Base-by-base conservation (phyloP, 179 eudicot species). In the Vitellaria paradoxa region DNA sequence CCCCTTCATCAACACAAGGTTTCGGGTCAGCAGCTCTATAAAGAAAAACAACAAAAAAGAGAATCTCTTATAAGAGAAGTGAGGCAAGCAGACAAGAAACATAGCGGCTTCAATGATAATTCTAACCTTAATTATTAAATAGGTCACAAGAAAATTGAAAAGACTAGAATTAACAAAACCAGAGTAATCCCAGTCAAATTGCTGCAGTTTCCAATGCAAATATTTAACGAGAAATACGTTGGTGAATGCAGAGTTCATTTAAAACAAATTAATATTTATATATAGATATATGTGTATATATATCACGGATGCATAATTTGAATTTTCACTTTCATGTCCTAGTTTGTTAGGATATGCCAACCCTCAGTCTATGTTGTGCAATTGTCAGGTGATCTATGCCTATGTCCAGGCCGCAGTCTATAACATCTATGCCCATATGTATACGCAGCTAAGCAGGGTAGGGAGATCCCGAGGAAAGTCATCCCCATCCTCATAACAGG, bases 141-240 rank as follows among this genome's bases (percentile, higher is more conserved):
- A 65, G 52, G 18, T 45, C 59, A 73, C 26, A 50, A n/a, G 59
- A 14, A 49, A 75, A 23, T 47, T 15, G 77, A n/a, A 49, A 73
- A 60, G 3, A 50, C 7, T 24, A 24, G 20, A 42, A 8, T 65
- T 40, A 30, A n/a, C 37, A 76, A 24, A 3, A 46, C 15, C 17
- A 62, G 9, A 47, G 9, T 24, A 62, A 46, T 64, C 70, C 70
- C 20, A 75, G 20, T 76, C 46, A 9, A 63, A 24, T n/a, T 20
- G 59, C 60, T 17, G 37, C 61, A 76, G 63, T 30, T 6, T 11
- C 20, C 18, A 11, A 53, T n/a, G 65, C 6, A 75, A 17, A 42
- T 21, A 47, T 21, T 47, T 49, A 53, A 15, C 49, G 26, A 46
- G 15, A 47, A 62, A 75, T 24, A 50, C 13, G 59, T 23, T 24